These are phyloP conservation scores for Pseudogymnoascus sp. DNA, from an alignment of 2,329 filamentous ascomycete genomes.

Conservation along the genomic window DNA sequence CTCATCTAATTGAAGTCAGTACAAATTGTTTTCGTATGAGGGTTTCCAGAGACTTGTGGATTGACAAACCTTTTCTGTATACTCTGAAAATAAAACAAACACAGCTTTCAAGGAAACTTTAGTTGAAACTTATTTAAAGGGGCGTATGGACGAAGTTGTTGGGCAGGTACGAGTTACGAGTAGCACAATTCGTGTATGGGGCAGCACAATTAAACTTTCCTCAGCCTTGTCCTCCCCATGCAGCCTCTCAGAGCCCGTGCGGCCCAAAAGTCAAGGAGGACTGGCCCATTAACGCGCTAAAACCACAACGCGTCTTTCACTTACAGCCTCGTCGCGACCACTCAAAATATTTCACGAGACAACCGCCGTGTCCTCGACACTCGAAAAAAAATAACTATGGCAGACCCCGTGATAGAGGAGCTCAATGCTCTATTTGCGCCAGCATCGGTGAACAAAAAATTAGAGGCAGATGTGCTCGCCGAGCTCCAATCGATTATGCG, in stretches of 20 bases:
- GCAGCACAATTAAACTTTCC: conserved; percentile 4
- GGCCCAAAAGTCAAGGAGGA: too few relatives aligned
- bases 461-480: conserved; percentile 68
- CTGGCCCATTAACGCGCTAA: conserved; percentile 2
- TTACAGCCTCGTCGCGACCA: conserved; percentile 8
- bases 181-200: conserved; percentile 3
- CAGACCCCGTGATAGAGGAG: conserved; percentile 17
- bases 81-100: neutral
- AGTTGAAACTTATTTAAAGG: neutral
- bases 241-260: neutral
- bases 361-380: neutral
- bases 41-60: neutral
- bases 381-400: conserved; percentile 13
- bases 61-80: neutral
- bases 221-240: neutral
- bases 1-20: conserved; percentile 1
- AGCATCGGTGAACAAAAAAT: conserved; percentile 20
- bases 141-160: neutral
- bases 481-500: conserved; percentile 82
- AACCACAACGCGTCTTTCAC: conserved; percentile 4
- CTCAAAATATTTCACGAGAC: conserved; percentile 6
- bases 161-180: neutral
- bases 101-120: neutral
- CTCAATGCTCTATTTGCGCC: conserved; percentile 24
- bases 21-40: neutral